A percentile compares a stretch with the other conserved stretches of the same genome.
Evolutionary conservation across 2,329 filamentous ascomycete genomes (phyloP).

Genomic region (Diaporthe vaccinii): DNA sequence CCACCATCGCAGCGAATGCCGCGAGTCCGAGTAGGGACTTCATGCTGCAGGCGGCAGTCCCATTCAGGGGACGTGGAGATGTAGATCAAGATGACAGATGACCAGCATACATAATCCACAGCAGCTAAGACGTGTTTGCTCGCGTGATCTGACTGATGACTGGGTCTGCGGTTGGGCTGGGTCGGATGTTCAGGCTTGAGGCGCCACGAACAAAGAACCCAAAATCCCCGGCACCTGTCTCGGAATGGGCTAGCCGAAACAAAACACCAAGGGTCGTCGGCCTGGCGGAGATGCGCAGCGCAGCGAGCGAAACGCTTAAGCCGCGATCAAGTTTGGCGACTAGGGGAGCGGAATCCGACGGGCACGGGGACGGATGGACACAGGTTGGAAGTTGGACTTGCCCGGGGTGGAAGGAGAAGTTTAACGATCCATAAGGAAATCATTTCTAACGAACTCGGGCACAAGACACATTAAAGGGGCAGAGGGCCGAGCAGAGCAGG

Average conservation of each 20-base stretch:
- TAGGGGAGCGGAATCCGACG: neutral
- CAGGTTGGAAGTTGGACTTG: slow-evolving; percentile 3
- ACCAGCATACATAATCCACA: slow-evolving; percentile 8
- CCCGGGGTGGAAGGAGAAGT: neutral
- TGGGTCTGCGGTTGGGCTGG: neutral
- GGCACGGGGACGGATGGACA: neutral
- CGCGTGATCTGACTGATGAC: neutral
- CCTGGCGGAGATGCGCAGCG: neutral
- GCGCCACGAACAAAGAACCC: neutral
- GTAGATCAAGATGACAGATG: neutral
- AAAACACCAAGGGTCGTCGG: slow-evolving; percentile 4
- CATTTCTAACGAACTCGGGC: neutral
- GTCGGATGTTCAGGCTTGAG: neutral
- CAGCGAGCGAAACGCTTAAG: neutral
- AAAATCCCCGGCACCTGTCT: neutral
- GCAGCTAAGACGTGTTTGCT: neutral
- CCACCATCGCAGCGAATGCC: slow-evolving; percentile 32
- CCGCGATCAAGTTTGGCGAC: neutral
- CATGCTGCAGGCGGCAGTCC: slow-evolving; percentile 25
- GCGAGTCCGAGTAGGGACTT: slow-evolving; percentile 26
- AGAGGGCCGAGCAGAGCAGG: neutral
- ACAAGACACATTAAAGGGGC: slow-evolving; percentile 17
- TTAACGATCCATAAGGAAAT: neutral
- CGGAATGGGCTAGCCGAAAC: slow-evolving; percentile 4
- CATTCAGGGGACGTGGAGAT: neutral